Evolutionary conservation across 768 basidiomycete genomes (phyloP).

Genomic region (Paxillus rubicundulus): DNA sequence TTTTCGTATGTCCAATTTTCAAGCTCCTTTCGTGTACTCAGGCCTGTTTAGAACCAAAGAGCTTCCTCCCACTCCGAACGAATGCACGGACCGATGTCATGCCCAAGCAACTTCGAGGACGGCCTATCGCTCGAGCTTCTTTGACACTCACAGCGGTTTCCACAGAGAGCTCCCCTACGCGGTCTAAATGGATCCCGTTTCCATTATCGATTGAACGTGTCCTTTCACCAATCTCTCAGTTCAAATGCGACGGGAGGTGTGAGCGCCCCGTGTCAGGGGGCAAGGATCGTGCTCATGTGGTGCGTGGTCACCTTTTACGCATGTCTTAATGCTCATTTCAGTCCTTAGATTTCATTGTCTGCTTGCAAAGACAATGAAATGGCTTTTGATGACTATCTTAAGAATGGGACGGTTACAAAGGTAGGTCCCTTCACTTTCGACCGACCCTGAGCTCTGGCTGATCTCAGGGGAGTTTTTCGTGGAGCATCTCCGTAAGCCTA

Average conservation of each 20-base stretch:
- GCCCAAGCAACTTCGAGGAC: conserved; percentile 8
- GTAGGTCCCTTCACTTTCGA: conserved; percentile 5
- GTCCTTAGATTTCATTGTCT: conserved; percentile 24
- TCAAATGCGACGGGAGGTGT: conserved; percentile 22
- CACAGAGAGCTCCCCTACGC: conserved; percentile 13
- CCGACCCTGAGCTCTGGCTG: background rate
- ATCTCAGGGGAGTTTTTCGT: conserved; percentile 26
- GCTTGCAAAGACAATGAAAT: conserved; percentile 27
- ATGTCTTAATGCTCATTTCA: background rate
- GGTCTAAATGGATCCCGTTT: conserved; percentile 13
- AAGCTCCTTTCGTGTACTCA: background rate
- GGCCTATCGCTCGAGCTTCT: conserved; percentile 8
- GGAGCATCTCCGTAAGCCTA: conserved; percentile 24
- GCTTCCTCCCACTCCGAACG: background rate
- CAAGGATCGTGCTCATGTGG: conserved; percentile 18
- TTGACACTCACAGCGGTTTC: conserved; percentile 16
- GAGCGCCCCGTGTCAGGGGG: background rate
- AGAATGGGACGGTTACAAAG: conserved; percentile 19
- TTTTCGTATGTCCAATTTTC: conserved; percentile 8
- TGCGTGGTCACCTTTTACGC: conserved; percentile 8
- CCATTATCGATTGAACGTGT: conserved; percentile 8
- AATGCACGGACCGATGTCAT: background rate
- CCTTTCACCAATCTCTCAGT: conserved; percentile 17
- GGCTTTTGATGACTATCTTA: conserved; percentile 19
- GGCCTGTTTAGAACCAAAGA: conserved; percentile 5